These are phyloP conservation scores for Paramyrothecium roridum DNA, from an alignment of 2,329 filamentous ascomycete species.

Conservation along the genomic window DNA sequence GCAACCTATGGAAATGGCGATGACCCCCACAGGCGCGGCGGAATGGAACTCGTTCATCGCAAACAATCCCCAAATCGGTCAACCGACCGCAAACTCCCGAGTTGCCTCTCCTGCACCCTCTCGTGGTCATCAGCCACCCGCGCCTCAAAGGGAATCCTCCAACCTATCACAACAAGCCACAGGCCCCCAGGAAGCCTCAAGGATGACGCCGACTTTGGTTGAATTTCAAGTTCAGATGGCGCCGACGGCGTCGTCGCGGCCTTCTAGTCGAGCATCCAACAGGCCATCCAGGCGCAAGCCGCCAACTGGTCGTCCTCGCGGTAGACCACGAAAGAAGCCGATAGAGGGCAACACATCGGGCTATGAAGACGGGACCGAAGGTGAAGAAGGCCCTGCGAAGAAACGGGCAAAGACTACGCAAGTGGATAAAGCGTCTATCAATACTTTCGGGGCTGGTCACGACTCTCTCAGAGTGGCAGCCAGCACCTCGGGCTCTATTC, in stretches of 20 bases:
- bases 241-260: constrained; percentile 43
- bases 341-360: constrained; percentile 68
- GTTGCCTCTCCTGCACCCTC: constrained; percentile 34
- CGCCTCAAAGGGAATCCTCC: constrained; percentile 5
- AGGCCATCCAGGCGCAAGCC: constrained; percentile 26
- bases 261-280: constrained; percentile 58
- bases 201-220: constrained; percentile 31
- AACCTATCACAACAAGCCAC: constrained; percentile 3
- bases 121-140: constrained; percentile 4
- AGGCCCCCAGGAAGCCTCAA: constrained; percentile 24
- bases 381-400: constrained; percentile 50
- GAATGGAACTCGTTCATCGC: constrained; percentile 80
- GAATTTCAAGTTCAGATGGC: constrained; percentile 16
- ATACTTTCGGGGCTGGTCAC: constrained; percentile 67
- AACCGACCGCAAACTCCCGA: constrained; percentile 27
- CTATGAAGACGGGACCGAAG: constrained; percentile 64
- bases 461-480: constrained; percentile 88
- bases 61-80: constrained; percentile 58
- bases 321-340: constrained; percentile 53
- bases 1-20: constrained; percentile 27
- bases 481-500: constrained; percentile 83
- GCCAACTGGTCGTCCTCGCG: constrained; percentile 53
- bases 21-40: constrained; percentile 58
- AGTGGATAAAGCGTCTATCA: constrained; percentile 68
- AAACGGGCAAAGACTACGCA: constrained; percentile 80